phyloP scores from a whole-genome alignment of 441 rosid genomes.

The Raphanus hybrid region DNA sequence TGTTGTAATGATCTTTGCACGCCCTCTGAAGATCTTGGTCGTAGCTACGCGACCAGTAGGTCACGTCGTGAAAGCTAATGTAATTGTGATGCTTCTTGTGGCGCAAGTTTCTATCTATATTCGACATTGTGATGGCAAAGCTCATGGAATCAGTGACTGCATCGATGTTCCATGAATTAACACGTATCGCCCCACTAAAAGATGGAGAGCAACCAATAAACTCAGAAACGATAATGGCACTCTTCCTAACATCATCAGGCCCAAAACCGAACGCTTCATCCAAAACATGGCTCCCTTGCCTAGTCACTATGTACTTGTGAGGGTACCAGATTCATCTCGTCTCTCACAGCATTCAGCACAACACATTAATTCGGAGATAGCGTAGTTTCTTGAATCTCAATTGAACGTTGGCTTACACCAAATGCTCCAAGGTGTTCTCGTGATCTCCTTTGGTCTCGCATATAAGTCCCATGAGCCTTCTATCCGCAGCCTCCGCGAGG shows the following conservation, averaged over 20 bases:
- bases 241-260: constrained; percentile 54
- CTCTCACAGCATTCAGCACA: constrained; percentile 82
- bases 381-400: constrained; percentile 39
- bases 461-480: no score
- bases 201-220: constrained; percentile 3
- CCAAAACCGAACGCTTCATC: constrained; percentile 56
- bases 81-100: constrained; percentile 90
- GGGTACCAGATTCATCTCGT: constrained; percentile 90
- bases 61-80: constrained; percentile 77
- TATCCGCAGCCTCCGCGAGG: no score
- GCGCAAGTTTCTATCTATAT: constrained; percentile 66
- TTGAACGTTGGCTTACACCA: no score
- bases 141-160: constrained; percentile 67
- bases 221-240: constrained; percentile 48
- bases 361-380: constrained; percentile 66
- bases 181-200: constrained; percentile 6
- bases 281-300: constrained; percentile 72
- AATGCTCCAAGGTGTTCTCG: no score
- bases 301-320: constrained; percentile 70
- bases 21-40: constrained; percentile 86
- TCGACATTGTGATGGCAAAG: constrained; percentile 52
- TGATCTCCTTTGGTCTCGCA: no score
- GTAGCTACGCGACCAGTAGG: constrained; percentile 82
- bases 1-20: constrained; percentile 67
- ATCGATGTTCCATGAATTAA: constrained; percentile 39